Conservation (phyloP, 106 monocot species). For the Amphibolis antarctica region DNA sequence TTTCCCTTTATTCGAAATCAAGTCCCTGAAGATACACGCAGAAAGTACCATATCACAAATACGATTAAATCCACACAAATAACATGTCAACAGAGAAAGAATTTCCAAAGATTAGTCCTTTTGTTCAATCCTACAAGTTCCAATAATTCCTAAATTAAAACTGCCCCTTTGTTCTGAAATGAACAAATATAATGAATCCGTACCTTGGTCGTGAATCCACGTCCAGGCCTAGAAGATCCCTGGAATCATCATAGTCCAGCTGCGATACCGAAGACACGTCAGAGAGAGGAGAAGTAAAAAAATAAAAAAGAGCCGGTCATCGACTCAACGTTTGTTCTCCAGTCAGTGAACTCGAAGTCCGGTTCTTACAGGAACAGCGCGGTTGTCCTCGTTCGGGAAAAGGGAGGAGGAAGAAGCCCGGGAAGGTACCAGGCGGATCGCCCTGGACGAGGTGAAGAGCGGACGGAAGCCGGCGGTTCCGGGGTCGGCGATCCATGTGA, state of each 20-base stretch:
- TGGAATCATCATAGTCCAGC: slow-evolving; percentile 37
- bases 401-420: no score
- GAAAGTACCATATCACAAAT: neutral
- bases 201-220: slow-evolving; percentile 33
- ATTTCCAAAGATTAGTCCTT: neutral
- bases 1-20: slow-evolving; percentile 23
- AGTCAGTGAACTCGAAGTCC: no score
- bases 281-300: neutral
- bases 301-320: no score
- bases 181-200: neutral
- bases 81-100: neutral
- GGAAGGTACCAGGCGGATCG: no score
- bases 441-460: no score
- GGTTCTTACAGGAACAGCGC: no score
- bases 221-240: slow-evolving; percentile 43
- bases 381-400: no score
- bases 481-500: no score
- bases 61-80: neutral
- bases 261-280: slow-evolving; percentile 4
- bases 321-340: no score
- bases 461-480: no score
- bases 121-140: neutral
- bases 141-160: neutral
- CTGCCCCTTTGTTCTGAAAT: neutral
- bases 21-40: slow-evolving; percentile 29